phyloP scores from a whole-genome alignment of 192 early-diverging fungal genomes.

The Kappamyces sp. region DNA sequence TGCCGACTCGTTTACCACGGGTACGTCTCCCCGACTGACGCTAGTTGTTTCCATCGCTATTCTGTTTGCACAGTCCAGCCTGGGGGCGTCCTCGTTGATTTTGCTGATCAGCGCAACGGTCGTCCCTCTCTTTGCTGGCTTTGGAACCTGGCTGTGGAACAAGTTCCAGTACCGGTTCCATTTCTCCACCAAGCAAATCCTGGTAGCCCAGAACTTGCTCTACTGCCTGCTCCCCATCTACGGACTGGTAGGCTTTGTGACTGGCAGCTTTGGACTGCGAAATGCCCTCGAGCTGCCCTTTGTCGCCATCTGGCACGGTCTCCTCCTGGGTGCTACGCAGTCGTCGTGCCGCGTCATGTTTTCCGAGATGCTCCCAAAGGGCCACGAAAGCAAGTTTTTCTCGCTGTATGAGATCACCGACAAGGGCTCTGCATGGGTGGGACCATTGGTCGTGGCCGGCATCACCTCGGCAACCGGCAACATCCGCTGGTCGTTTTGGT shows the following conservation, averaged over 20 bases:
- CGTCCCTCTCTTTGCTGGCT: constrained; percentile 44
- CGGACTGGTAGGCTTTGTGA: constrained; percentile 57
- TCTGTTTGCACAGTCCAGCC: constrained; percentile 50
- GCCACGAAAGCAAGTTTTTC: constrained; percentile 59
- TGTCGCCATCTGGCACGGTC: constrained; percentile 41
- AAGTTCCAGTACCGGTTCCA: constrained; percentile 43
- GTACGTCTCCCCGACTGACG: background rate
- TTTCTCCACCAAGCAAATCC: constrained; percentile 42
- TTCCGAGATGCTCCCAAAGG: constrained; percentile 48
- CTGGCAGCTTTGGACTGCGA: constrained; percentile 42
- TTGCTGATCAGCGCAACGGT: constrained; percentile 53
- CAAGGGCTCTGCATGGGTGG: constrained; percentile 47
- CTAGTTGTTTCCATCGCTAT: constrained; percentile 41
- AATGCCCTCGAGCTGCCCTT: constrained; percentile 14
- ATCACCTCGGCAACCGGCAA: constrained; percentile 49
- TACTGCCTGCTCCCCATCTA: constrained; percentile 52
- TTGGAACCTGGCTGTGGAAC: constrained; percentile 51
- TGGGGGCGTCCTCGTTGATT: constrained; percentile 38
- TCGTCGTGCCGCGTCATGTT: constrained; percentile 39
- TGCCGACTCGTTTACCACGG: constrained; percentile 54
- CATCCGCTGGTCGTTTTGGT: constrained; percentile 48
- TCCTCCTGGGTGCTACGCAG: constrained; percentile 42
- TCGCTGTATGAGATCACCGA: constrained; percentile 46
- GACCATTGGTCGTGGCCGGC: constrained; percentile 54
- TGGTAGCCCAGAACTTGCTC: constrained; percentile 42